Evolutionary conservation across 2,329 filamentous ascomycete genomes (phyloP), one percentile per base, ranked within the genome.

Genomic region (Tolypocladium album): DNA sequence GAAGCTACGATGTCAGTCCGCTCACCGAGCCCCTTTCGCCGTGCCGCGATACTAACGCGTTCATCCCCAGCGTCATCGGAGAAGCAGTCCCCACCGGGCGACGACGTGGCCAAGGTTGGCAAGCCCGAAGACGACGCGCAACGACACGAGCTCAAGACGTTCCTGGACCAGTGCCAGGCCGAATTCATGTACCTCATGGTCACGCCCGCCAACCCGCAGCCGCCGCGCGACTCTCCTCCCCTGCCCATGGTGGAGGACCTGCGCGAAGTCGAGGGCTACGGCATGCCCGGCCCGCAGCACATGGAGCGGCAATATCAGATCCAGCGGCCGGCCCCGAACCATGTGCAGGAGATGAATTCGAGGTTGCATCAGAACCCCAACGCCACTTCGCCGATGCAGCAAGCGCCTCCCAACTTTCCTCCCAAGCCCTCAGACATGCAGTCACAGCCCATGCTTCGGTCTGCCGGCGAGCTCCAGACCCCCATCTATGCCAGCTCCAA

Each of bases 171-270:
- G 68, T 85, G 84, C 71, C 79, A 86, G 70, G 79, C 81, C 64
- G 84, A 88, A 67, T 86, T 88, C 61, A 85, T 84, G 63, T 88
- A 88, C 66, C 77, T 88, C 17, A 86, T 88, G 84, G 80, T 86
- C 57, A 84, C 84, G 0, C 85, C 85, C 1, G 84, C 85, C 47
- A 88, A 88, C 69, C 85, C 85, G 4, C 74, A 82, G 50, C 85
- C 85, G 1, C 85, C 84, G n/a, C 79, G 85, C 69, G 85, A 87
- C 31, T 84, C 83, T 1, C 82, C 82, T 5, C 82, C 79, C 2
- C 69, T 85, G 13, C 82, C 82, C 12, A 75, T 83, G 50, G 78
- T 84, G 34, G 84, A 86, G 56, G 84, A 86, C 59, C 65, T 85
- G n/a, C 75, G 80, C 56, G 82, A 86, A 60, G 76, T 76, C 39